Base-by-base conservation (phyloP, 2,329 filamentous ascomycete species). In the Hirsutella rhossiliensis region DNA sequence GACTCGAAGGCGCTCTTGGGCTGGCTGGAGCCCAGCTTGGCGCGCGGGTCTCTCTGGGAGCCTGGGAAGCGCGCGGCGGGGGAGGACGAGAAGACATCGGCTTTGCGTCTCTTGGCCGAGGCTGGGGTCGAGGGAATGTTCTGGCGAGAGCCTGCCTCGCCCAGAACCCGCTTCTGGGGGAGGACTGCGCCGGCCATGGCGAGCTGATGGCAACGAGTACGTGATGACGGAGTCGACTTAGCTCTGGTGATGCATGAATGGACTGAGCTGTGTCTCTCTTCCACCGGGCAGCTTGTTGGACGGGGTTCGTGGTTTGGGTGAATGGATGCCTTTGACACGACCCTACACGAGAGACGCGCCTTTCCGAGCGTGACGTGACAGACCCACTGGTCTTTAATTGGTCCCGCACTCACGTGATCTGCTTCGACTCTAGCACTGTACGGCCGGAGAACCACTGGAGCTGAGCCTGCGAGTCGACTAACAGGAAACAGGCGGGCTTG, bases 1-100 rank as follows among this genome's bases (percentile, higher is more conserved):
- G 84, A 82, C 64, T 97, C 92, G 61, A 98, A 98, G 44, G 84
- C 77, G 61, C 88, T 95, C 68, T 94, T 96, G 15, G 78, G 77
- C 62, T 89, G 87, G 53, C 76, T 89, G 2, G 84, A 90, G 49
- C 76, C 73, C 28, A 62, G 60, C 57, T 79, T 81, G 50, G 74
- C 76, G 52, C 76, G 75, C 11, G 66, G 70, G n/a, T 67, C 71
- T 58, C 75, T 76, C 52, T 83, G 76, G 4, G 82, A 81, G 44
- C 78, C 75, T 44, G 74, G 76, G 53, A 84, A 72, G 45, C 73
- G 73, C 29, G 71, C 67, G 12, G 71, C 66, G 15, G 73, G 75
- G 3, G 73, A 74, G 4, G 75, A 76, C 23, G 75, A 68, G 27
- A 69, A 64, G 6, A 72, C 62, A 37, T 92, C 86, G 47, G 94